phyloP scores from a whole-genome alignment of 2,329 filamentous ascomycete genomes.

The Talaromyces pinophilus region DNA sequence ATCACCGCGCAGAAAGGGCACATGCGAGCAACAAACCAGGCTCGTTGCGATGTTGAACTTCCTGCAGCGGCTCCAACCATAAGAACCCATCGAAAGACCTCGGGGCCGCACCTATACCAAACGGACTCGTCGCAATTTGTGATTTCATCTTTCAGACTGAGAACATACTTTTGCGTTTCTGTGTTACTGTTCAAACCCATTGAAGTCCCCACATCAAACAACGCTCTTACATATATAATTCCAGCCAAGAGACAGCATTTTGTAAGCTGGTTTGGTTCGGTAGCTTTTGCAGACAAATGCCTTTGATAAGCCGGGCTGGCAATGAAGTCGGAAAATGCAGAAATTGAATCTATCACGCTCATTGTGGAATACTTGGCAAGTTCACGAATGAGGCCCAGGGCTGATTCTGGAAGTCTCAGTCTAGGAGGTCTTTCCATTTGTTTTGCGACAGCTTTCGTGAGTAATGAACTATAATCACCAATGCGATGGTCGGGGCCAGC shows the following conservation, averaged over 20 bases:
- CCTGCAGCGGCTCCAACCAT: constrained; percentile 7
- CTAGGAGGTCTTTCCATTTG: constrained; percentile 12
- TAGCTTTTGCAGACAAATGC: neutral
- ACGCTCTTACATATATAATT: neutral
- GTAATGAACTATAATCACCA: constrained; percentile 4
- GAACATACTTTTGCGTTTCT: neutral
- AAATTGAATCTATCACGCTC: neutral
- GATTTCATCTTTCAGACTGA: neutral
- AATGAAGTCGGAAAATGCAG: neutral
- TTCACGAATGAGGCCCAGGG: constrained; percentile 3
- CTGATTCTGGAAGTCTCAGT: constrained; percentile 13
- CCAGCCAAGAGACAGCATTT: neutral
- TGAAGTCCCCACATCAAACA: neutral
- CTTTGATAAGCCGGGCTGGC: neutral
- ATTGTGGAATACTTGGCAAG: neutral
- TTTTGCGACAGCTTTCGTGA: constrained; percentile 4
- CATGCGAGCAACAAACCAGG: constrained; percentile 19
- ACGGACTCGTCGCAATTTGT: neutral
- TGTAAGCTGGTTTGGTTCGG: neutral
- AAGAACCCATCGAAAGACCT: neutral
- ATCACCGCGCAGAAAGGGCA: constrained; percentile 17
- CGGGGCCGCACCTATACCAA: neutral
- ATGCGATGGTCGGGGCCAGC: neutral
- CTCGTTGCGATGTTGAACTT: constrained; percentile 10
- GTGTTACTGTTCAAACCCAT: neutral